A percentile compares a stretch with the other conserved stretches of the same genome.
phyloP scores from a whole-genome alignment of 306 rosid species.

The Acacia acuminata region DNA sequence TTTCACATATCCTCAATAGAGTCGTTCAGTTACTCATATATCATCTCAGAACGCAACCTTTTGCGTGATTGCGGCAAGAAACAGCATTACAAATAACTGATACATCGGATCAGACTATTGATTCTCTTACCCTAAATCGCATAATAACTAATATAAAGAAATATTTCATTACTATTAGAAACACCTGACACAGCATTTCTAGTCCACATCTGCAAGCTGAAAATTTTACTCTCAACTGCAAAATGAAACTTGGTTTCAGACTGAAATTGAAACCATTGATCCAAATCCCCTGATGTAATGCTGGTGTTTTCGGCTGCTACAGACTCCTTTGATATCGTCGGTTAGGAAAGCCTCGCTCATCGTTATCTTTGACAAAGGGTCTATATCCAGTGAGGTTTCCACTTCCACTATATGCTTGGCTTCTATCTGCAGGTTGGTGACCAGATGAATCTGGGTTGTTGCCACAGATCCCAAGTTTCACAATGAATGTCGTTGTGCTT shows the following conservation, averaged over 20 bases:
- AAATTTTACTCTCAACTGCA: constrained; percentile 33
- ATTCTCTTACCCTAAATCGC: background rate
- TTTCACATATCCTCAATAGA: background rate
- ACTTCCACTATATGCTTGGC: constrained; percentile 60
- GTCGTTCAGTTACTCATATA: background rate
- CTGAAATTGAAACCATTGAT: background rate
- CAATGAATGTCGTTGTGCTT: constrained; percentile 59
- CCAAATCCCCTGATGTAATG: background rate
- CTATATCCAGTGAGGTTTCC: constrained; percentile 62
- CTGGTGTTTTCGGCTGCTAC: constrained; percentile 25
- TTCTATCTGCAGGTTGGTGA: constrained; percentile 40
- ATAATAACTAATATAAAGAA: constrained; percentile 4
- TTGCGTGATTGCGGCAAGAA: background rate
- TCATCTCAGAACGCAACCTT: background rate
- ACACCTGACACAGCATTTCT: constrained; percentile 28
- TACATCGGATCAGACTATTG: background rate
- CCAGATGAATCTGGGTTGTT: constrained; percentile 51
- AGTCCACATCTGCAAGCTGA: constrained; percentile 28
- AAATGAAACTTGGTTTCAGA: constrained; percentile 13
- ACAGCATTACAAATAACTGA: background rate
- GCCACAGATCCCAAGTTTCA: constrained; percentile 71
- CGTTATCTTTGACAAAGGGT: constrained; percentile 44
- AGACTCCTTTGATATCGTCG: constrained; percentile 69
- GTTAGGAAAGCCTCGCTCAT: constrained; percentile 44
- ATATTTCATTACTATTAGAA: constrained; percentile 24